Evolutionary conservation across 2,329 filamentous ascomycete species (phyloP), one percentile per base, ranked within the genome.

Genomic region (Macrophomina phaseolina): DNA sequence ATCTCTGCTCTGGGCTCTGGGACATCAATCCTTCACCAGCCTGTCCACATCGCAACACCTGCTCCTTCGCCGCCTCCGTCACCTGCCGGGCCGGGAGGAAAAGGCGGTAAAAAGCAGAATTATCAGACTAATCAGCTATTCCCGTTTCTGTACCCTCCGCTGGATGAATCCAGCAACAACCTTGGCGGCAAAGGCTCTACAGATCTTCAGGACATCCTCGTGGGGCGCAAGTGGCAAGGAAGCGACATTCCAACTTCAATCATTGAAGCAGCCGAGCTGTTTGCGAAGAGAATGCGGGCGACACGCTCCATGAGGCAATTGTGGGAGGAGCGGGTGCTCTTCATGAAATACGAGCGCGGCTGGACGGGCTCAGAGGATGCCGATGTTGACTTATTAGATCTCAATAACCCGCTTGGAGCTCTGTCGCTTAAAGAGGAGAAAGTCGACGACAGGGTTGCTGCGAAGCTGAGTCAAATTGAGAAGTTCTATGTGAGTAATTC

Each of bases 41-140:
- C 95, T 5, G 94, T 99, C 5, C 95, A 99, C 77, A 99, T 99
- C 72, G 95, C 95, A n/a, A 99, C 95, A 1, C 95, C 95, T 0
- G 94, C 94, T 0, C 95, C 95, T 1, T 99, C 95, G 0, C 95
- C 95, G 30, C 95, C 95, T 0, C 95, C 95, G 0, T 97, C 94
- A 1, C 95, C 95, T 9, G 90, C 90, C 40, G 94, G 87, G 0
- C 86, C 87, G 3, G 87, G 93, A 32, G 93, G 93, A 0, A 99
- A 98, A 78, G 92, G 91, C 63, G 94, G 91, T 0, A 99, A 99
- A 83, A 99, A 99, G 76, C 95, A 99, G 75, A 99, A 98, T 72
- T 99, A 99, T 74, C 95, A 99, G 78, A 99, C 95, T 0, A 99
- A 99, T 75, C 95, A 99, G 73, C 95, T 97, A 75, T 98, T 99